phyloP scores from a whole-genome alignment of 441 rosid species.

The Adansonia gregorii region DNA sequence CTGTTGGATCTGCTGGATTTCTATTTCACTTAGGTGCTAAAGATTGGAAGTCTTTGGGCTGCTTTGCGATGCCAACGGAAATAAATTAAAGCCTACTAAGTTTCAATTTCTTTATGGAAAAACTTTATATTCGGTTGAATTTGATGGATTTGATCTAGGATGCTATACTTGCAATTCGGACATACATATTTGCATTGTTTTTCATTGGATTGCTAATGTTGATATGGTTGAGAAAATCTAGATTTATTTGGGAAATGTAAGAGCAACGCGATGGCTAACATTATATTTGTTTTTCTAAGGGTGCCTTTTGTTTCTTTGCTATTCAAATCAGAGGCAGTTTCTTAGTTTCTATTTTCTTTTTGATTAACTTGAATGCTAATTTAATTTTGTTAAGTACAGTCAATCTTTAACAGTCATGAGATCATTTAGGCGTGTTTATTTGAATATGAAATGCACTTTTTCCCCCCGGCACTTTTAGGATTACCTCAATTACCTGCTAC shows the following conservation, averaged over 20 bases:
- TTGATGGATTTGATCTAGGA: neutral
- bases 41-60: conserved; percentile 2
- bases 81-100: neutral
- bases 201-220: conserved; percentile 1
- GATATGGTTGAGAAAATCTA: conserved; percentile 7
- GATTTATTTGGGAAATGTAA: neutral
- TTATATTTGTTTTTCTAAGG: conserved; percentile 8
- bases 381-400: neutral
- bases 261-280: neutral
- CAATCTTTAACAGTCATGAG: neutral
- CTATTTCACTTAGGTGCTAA: neutral
- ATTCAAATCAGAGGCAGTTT: neutral
- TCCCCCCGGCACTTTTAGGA: neutral
- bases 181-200: neutral
- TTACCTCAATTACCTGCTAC: neutral
- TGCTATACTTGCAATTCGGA: neutral
- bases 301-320: neutral
- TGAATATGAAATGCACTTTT: neutral
- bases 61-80: neutral
- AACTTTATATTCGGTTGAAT: neutral
- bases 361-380: conserved; percentile 11
- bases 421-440: neutral
- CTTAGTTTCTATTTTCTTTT: neutral
- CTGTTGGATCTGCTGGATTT: conserved; percentile 39
- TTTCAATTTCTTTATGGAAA: neutral